Conservation (phyloP, 331 rosid species). For the Acacia pycnantha region DNA sequence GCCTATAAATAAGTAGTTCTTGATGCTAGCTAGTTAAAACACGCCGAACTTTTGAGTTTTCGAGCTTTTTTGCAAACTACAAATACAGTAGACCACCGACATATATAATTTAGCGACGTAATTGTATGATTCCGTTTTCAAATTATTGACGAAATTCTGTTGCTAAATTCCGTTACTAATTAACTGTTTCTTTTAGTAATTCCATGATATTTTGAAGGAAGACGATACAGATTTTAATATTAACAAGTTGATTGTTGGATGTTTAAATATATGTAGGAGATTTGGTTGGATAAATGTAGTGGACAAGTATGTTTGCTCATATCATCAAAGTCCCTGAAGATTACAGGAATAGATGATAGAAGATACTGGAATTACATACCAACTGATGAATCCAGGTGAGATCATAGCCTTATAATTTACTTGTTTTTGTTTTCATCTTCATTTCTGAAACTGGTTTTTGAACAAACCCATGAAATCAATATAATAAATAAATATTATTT, state of each 20-base stretch:
- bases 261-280: slow-evolving; percentile 45
- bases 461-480: not conserved
- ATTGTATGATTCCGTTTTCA: too few relatives aligned
- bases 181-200: too few relatives aligned
- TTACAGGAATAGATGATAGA: slow-evolving; percentile 87
- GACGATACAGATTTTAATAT: not conserved
- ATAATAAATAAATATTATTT: not conserved
- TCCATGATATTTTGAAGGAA: not conserved
- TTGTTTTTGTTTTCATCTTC: not conserved
- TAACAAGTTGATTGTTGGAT: not conserved
- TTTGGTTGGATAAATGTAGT: slow-evolving; percentile 69
- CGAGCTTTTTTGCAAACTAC: too few relatives aligned
- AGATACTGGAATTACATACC: slow-evolving; percentile 82
- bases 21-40: too few relatives aligned
- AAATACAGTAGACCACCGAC: too few relatives aligned
- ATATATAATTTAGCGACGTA: too few relatives aligned
- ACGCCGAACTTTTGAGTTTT: too few relatives aligned
- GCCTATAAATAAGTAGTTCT: not conserved
- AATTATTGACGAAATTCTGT: too few relatives aligned
- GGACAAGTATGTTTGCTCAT: slow-evolving; percentile 64
- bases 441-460: not conserved
- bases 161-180: too few relatives aligned
- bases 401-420: not conserved
- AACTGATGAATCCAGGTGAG: slow-evolving; percentile 86
- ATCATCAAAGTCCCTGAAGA: slow-evolving; percentile 74